Evolutionary conservation across 2,329 filamentous ascomycete species (phyloP), one percentile per base, ranked within the genome.

Genomic region (Metarhizium brunneum): DNA sequence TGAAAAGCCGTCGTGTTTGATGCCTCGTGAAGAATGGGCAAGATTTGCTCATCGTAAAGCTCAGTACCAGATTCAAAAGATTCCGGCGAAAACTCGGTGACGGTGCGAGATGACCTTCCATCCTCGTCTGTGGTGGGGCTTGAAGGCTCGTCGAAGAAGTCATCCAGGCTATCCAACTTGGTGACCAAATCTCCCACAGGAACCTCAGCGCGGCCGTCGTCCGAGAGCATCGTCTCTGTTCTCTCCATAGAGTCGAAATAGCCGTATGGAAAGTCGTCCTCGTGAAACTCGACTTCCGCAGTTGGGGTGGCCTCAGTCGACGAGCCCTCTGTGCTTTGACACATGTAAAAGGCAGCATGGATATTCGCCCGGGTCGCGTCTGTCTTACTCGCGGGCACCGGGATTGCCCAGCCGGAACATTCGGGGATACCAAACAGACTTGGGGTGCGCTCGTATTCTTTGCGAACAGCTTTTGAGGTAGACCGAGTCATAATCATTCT

Each of bases 401-500:
- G 92, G 48, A 99, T 90, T 0, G 94, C 94, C 94, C 94, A 99
- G 2, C 94, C 94, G 16, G 90, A 94, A 25, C 91, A 86, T 67
- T 97, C 92, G 0, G 94, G 94, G 57, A 99, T 97, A 32, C 95
- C 95, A 68, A 97, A 99, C 38, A 99, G 74, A 65, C 91, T 96
- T 68, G 96, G 88, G 0, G 90, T 96, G 25, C 89, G 86, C 66
- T 96, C 92, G 63, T 96, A 97, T 71, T 97, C 92, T 68, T 96
- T 97, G 51, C 90, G 86, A 52, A 94, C 87, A 0, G 87, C 84
- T 63, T 88, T 87, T 0, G 91, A 94, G 2, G 91, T 90, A 1
- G 88, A 86, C 13, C 89, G 87, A 5, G 91, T 92, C 90, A 99
- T 96, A 70, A 92, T 97, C 95, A 99, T 99, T 43, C 94, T 85